Base-by-base conservation (phyloP, 2,329 filamentous ascomycete genomes). In the Apiospora arundinis region DNA sequence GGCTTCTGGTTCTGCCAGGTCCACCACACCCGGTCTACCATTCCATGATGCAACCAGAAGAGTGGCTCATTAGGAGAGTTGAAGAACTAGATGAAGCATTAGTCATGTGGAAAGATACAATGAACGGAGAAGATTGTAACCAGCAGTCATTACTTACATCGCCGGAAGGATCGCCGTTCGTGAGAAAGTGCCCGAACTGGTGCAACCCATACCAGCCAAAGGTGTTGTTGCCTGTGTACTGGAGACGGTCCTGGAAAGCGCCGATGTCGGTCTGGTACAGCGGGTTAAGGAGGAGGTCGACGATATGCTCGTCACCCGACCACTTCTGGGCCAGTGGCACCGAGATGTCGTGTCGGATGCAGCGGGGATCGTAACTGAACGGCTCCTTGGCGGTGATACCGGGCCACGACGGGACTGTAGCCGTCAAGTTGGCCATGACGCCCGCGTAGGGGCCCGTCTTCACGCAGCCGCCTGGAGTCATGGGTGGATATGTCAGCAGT, bases 121-220 rank as follows among this genome's bases (percentile, higher is more conserved):
- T 52, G 11, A 69, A 21, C 42, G 16, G 4, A 18, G 5, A 14
- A 16, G 2, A 16, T 46, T 48, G 4, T 1, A 8, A 44, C 16
- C 37, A 44, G 12, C 28, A 42, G 25, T n/a, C 25, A 28, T 28
- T 16, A 21, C 25, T 63, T 63, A 65, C 69, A 70, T 74, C 74
- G 74, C 75, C 77, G 52, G 76, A 78, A n/a, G 81, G 81, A 37
- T 78, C 78, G n/a, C 80, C 81, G 11, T 79, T 80, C 25, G 81
- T 75, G 23, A 78, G 78, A 70, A 81, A 81, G 69, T 82, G 81
- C 0, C 79, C 81, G 69, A 76, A 77, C 1, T 77, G 79, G 67
- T 83, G 81, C 42, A 82, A 49, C 25, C 75, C 74, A 56, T 74
- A 71, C 4, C 56, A 71, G 1, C 45, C 67, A 18, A 37, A 9